phyloP scores from a whole-genome alignment of 2,329 filamentous ascomycete species.

The Samsoniella hepiali region DNA sequence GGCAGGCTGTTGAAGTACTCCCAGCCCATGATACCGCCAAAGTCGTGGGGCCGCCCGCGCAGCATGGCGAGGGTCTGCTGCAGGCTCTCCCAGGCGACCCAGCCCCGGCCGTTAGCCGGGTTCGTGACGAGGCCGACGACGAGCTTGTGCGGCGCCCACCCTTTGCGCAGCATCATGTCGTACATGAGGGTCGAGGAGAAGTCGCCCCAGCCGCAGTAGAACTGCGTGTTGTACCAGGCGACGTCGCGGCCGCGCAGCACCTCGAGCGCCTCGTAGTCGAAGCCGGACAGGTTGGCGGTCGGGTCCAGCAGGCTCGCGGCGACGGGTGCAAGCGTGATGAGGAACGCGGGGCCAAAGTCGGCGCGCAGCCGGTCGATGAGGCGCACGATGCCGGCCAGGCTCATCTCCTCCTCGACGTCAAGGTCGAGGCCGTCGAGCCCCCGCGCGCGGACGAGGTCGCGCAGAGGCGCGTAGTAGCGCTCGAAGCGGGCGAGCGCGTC shows the following conservation, averaged over 20 bases:
- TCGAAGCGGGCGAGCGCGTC: slow-evolving; percentile 57
- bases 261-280: slow-evolving; percentile 75
- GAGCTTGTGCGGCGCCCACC: slow-evolving; percentile 70
- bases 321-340: slow-evolving; percentile 80
- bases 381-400: slow-evolving; percentile 61
- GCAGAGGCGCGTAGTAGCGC: slow-evolving; percentile 67
- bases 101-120: slow-evolving; percentile 64
- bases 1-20: slow-evolving; percentile 86
- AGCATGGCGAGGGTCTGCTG: slow-evolving; percentile 42
- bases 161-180: slow-evolving; percentile 52
- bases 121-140: slow-evolving; percentile 81
- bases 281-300: slow-evolving; percentile 68
- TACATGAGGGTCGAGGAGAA: slow-evolving; percentile 46
- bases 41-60: slow-evolving; percentile 55
- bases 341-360: slow-evolving; percentile 68
- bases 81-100: slow-evolving; percentile 47
- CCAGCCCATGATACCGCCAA: slow-evolving; percentile 92
- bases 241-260: slow-evolving; percentile 62
- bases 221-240: slow-evolving; percentile 86
- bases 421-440: slow-evolving; percentile 69
- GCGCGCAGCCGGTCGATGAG: slow-evolving; percentile 64
- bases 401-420: slow-evolving; percentile 76
- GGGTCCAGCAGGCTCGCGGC: slow-evolving; percentile 64
- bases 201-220: slow-evolving; percentile 86
- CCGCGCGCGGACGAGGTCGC: slow-evolving; percentile 59